phyloP scores from a whole-genome alignment of 345 rosid genomes.

The Boechera retrofracta region DNA sequence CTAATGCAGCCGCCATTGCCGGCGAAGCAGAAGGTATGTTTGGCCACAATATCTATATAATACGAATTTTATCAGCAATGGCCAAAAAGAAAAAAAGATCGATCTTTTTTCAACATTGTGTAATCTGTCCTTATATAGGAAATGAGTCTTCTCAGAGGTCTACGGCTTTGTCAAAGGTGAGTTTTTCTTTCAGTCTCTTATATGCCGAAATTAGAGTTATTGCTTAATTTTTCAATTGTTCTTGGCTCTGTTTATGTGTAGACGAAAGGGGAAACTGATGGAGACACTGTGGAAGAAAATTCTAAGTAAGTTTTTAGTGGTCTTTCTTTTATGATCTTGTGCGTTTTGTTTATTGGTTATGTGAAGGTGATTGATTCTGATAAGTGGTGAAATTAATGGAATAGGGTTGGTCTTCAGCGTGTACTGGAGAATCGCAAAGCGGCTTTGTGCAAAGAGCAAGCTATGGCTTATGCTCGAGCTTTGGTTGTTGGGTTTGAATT shows the following conservation, averaged over 20 bases:
- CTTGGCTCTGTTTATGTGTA: constrained; percentile 40
- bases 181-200: not conserved
- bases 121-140: constrained; percentile 33
- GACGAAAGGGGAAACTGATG: constrained; percentile 55
- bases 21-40: constrained; percentile 61
- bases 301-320: constrained; percentile 61
- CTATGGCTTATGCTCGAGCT: constrained; percentile 97
- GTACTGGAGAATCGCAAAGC: constrained; percentile 79
- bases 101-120: not conserved
- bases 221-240: constrained; percentile 1
- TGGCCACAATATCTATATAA: not conserved
- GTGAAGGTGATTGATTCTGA: constrained; percentile 39
- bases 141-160: constrained; percentile 56
- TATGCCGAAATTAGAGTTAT: constrained; percentile 5
- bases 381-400: constrained; percentile 39
- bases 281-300: constrained; percentile 66
- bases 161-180: constrained; percentile 59
- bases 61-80: not conserved
- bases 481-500: constrained; percentile 87
- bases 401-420: constrained; percentile 88
- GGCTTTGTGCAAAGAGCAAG: constrained; percentile 92
- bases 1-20: constrained; percentile 62
- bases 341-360: constrained; percentile 11
- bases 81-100: not conserved
- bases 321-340: constrained; percentile 1